Base-by-base conservation (phyloP, 2,329 filamentous ascomycete genomes). In the Xylariaceae sp. region DNA sequence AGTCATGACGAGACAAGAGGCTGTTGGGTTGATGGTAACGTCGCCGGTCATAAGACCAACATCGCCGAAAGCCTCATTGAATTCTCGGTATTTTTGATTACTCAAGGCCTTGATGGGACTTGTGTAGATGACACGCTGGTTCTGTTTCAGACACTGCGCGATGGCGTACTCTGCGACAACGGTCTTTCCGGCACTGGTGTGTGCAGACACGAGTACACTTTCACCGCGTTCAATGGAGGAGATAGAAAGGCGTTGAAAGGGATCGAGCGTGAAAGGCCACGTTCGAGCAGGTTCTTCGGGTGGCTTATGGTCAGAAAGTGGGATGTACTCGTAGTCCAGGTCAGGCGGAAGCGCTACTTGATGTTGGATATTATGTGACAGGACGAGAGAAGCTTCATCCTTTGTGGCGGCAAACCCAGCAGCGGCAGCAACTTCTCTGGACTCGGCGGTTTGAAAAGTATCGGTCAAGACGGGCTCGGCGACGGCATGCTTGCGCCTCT, bases 131-230 rank as follows among this genome's bases (percentile, higher is more conserved):
- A 99, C 92, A 69, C 94, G 84, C 76, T 99, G 94, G 73, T 97
- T 97, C 71, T 91, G 89, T 79, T 94, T 95, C 71, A 99, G 78
- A 71, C 94, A 95, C 67, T 99, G 94, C 12, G 95, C 94, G 69
- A 99, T 95, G 26, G 94, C 95, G 69, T 99, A 99, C 72, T 99
- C 94, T 60, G 94, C 94, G 44, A 97, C 91, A 6, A 99, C 95
- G 0, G 94, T 99, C 75, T 99, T 99, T 73, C 94, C 94, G 39
- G 94, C 94, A 79, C 88, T 94, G 6, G 94, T 99, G 73, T 99
- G 94, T 51, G 94, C 94, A 12, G 95, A 97, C 2, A 99, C 94
- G 48, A 99, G 75, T 0, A 99, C 90, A 76, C 91, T 97, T 77
- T 99, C 94, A 53, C 92, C 91, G 61, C 94, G 83, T 74, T 99